Evolutionary conservation across 169 alveolate species (phyloP).

Genomic region (Plasmodium yoelii): DNA sequence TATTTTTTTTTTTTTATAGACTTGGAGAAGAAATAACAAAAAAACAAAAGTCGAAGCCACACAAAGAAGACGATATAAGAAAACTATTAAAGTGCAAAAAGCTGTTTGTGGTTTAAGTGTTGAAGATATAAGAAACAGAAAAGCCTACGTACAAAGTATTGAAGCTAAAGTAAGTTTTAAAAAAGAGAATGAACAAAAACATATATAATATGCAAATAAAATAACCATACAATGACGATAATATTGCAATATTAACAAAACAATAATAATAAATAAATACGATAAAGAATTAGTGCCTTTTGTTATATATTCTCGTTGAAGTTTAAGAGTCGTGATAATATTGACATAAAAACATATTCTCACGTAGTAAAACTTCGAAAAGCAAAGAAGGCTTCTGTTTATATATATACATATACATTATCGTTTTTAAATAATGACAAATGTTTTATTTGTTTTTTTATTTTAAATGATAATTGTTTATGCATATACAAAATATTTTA

Average conservation of each 20-base stretch:
- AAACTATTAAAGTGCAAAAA: constrained; percentile 92
- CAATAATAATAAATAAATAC: neutral
- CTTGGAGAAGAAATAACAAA: constrained; percentile 97
- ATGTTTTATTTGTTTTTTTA: constrained; percentile 56
- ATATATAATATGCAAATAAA: constrained; percentile 3
- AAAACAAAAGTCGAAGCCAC: constrained; percentile 88
- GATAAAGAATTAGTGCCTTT: too few species aligned
- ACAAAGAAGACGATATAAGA: constrained; percentile 88
- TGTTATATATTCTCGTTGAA: neutral
- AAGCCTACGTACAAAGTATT: constrained; percentile 64
- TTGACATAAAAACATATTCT: constrained; percentile 6
- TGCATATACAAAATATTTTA: constrained; percentile 3
- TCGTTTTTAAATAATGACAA: constrained; percentile 17
- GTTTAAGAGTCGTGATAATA: constrained; percentile 65
- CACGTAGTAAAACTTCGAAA: constrained; percentile 69
- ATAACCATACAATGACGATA: neutral
- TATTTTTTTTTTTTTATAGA: constrained; percentile 74
- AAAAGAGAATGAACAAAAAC: constrained; percentile 5
- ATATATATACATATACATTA: constrained; percentile 8
- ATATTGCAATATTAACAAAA: neutral
- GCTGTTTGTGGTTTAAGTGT: constrained; percentile 97
- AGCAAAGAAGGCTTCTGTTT: constrained; percentile 29
- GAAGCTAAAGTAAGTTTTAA: constrained; percentile 54
- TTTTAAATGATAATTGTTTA: constrained; percentile 9
- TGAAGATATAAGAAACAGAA: constrained; percentile 92